A percentile compares a stretch with the other conserved stretches of the same genome.
phyloP scores from a whole-genome alignment of 2,329 filamentous ascomycete species.

The Aspergillus bombycis region DNA sequence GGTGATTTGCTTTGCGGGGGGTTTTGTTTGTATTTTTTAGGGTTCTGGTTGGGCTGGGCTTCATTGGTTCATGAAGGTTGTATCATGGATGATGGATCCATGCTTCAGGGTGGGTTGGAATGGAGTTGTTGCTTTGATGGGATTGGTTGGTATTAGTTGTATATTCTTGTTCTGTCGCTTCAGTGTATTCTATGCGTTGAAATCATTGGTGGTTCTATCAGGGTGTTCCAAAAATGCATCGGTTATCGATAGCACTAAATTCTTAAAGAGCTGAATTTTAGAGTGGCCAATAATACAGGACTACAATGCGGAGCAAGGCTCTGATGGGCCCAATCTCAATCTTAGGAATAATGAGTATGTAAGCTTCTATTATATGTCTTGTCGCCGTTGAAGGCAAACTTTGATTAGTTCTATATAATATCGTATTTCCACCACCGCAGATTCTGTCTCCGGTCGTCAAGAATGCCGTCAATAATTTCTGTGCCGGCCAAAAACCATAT shows the following conservation, averaged over 20 bases:
- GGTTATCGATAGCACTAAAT: background rate
- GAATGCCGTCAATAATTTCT: slow-evolving; percentile 4
- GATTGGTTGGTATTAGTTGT: background rate
- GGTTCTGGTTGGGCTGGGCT: background rate
- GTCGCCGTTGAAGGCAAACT: background rate
- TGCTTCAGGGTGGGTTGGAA: background rate
- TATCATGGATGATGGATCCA: too few species aligned
- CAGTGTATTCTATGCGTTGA: background rate
- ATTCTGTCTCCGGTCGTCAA: background rate
- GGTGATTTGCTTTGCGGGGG: slow-evolving; percentile 1
- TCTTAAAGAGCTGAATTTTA: background rate
- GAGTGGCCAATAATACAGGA: background rate
- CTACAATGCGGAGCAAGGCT: background rate
- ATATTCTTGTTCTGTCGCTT: background rate
- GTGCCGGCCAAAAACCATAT: slow-evolving; percentile 18
- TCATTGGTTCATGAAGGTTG: background rate
- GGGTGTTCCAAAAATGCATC: background rate
- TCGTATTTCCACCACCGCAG: slow-evolving; percentile 3
- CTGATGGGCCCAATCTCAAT: background rate
- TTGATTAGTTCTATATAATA: slow-evolving; percentile 11
- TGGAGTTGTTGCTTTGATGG: background rate
- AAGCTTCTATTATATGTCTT: background rate
- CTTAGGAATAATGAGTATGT: background rate
- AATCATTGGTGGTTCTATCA: background rate
- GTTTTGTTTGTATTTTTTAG: background rate